Conservation (phyloP, 495 filamentous ascomycete species). For the Aspergillus cristatus region DNA sequence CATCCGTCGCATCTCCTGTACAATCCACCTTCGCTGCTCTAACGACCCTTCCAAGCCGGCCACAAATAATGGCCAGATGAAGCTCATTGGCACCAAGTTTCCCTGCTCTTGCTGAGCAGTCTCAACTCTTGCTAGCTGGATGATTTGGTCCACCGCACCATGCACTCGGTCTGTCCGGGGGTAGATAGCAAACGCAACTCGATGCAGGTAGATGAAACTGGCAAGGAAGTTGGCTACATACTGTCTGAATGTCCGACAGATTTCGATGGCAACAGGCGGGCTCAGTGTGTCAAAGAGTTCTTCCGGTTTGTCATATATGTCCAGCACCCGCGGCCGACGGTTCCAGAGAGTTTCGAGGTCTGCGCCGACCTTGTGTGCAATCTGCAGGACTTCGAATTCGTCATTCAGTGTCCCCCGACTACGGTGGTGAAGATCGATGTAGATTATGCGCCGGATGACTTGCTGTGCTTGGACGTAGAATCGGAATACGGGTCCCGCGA, state of each 20-base stretch:
- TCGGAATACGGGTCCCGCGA: conserved; percentile 26
- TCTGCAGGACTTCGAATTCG: conserved; percentile 34
- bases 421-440: conserved; percentile 33
- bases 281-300: conserved; percentile 18
- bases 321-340: conserved; percentile 23
- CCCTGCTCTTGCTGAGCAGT: conserved; percentile 4
- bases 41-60: conserved; percentile 27
- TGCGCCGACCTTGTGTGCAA: conserved; percentile 31
- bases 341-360: conserved; percentile 34
- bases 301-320: conserved; percentile 22
- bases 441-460: conserved; percentile 28
- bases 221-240: conserved; percentile 34
- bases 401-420: conserved; percentile 31
- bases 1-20: conserved; percentile 30
- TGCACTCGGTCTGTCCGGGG: conserved; percentile 33
- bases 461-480: conserved; percentile 30
- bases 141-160: conserved; percentile 30
- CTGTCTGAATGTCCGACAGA: conserved; percentile 28
- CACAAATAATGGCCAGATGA: conserved; percentile 32
- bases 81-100: conserved; percentile 18
- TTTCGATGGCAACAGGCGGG: conserved; percentile 16
- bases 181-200: conserved; percentile 35
- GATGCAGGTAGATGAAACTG: conserved; percentile 34
- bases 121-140: conserved; percentile 28
- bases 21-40: conserved; percentile 28